Conservation (phyloP, 2,329 filamentous ascomycete species). For the Nectriaceae sp. region DNA sequence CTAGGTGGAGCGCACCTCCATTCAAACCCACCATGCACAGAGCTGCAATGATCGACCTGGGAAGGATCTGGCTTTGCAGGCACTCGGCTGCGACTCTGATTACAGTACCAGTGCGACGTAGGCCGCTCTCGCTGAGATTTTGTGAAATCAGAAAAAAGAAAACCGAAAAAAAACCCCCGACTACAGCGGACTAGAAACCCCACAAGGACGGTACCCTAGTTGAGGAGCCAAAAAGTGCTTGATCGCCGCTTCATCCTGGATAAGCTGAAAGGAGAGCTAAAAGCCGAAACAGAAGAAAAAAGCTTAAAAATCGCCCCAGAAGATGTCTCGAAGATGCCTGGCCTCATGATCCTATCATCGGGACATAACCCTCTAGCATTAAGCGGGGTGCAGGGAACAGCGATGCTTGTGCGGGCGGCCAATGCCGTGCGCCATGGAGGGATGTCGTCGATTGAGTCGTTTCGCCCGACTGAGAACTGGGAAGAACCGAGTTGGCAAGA, state of each 20-base stretch:
- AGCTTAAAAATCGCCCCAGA: neutral
- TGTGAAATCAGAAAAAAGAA: too few species aligned
- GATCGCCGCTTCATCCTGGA: neutral
- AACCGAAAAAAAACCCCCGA: too few species aligned
- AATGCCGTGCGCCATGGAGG: neutral
- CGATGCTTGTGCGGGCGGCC: neutral
- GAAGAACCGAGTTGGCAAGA: too few species aligned
- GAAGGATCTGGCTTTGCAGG: neutral
- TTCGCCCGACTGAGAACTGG: neutral
- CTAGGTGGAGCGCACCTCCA: too few species aligned
- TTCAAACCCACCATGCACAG: too few species aligned
- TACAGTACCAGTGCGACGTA: too few species aligned
- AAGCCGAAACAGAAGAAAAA: neutral
- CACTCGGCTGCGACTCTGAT: too few species aligned
- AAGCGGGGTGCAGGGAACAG: slow-evolving; percentile 1
- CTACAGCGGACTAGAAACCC: too few species aligned
- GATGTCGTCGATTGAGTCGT: neutral
- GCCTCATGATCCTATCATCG: neutral
- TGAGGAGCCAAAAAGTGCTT: too few species aligned
- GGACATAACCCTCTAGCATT: neutral
- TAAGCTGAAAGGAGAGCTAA: slow-evolving; percentile 3
- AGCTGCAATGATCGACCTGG: neutral
- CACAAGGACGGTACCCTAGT: too few species aligned
- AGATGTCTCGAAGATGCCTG: neutral
- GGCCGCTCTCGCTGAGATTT: too few species aligned